phyloP scores from a whole-genome alignment of 257 asterid species.

The Verbena officinalis region DNA sequence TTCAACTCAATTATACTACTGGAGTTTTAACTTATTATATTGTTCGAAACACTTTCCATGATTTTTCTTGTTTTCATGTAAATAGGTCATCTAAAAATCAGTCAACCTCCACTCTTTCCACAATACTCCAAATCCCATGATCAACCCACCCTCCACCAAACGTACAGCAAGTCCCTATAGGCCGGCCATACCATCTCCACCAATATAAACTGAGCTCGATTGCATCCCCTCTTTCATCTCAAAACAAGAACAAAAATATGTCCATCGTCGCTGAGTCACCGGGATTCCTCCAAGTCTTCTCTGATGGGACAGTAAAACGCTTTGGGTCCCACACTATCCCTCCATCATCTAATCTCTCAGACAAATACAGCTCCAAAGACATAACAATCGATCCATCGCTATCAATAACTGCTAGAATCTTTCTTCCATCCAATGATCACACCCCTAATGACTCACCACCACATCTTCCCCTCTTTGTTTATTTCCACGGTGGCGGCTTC shows the following conservation, averaged over 20 bases:
- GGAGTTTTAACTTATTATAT: no score
- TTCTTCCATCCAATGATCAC: constrained; percentile 46
- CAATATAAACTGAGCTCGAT: neutral
- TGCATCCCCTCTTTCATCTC: neutral
- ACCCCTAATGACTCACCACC: constrained; percentile 15
- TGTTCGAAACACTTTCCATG: no score
- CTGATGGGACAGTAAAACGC: constrained; percentile 58
- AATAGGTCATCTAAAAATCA: neutral
- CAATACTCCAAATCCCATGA: constrained; percentile 29
- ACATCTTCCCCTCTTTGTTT: constrained; percentile 52
- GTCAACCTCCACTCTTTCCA: neutral
- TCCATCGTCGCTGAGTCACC: constrained; percentile 57
- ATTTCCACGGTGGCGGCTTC: constrained; percentile 93
- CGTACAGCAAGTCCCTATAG: neutral
- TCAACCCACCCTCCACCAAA: constrained; percentile 34
- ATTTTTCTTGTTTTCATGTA: neutral
- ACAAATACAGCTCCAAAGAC: constrained; percentile 58
- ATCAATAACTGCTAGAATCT: constrained; percentile 60
- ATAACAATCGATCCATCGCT: constrained; percentile 50
- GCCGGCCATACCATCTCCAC: neutral
- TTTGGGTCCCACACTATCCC: constrained; percentile 36
- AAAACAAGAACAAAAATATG: constrained; percentile 32
- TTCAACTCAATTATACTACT: no score
- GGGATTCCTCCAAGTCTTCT: constrained; percentile 62
- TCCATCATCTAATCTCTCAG: constrained; percentile 36